Base-by-base conservation (phyloP, 148 eudicot genomes). In the Amaranthus palmeri region DNA sequence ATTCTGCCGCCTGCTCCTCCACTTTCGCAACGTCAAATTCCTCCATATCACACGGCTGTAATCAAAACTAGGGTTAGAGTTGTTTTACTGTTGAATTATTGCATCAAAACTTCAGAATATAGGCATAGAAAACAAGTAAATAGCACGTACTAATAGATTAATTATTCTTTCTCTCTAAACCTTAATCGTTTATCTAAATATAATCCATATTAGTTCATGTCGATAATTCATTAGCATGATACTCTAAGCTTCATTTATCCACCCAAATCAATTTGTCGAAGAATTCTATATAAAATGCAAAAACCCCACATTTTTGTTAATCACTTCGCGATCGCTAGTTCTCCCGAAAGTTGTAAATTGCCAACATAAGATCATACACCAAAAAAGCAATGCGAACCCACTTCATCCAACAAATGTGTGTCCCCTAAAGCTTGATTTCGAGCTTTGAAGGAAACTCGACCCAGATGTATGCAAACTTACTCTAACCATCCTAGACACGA, bases 1-100 rank as follows among this genome's bases (percentile, higher is more conserved):
- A 56, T 77, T 86, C 82, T 40, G 78, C 85, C 57, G 98, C 92
- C 63, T 87, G 88, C 66, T 90, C 88, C 80, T 93, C 92, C 68
- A 88, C 86, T 70, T 86, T 80, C 14, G 83, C 76, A 17, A 83
- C 74, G 64, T 85, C 88, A 57, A 78, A 68, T 3, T 76, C 85
- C 65, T 80, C 87, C 65, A 44, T 61, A 14, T 81, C 90, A 69
- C 77, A 58, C 0, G 65, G 17, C 82, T 79, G 63, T 15, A 65
- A 67, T 18, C 14, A 62, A 51, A 68, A 6, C 7, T 40, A 52
- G 40, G 13, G n/a, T 43, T 41, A 25, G 40, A 43, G 60, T 43
- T 17, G 15, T 56, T 18, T n/a, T 8, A n/a, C 36, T 0, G 36
- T 25, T 25, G 36, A 25, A 25, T 25, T 25, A 25, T 25, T 25